A percentile compares a stretch with the other conserved stretches of the same genome.
Evolutionary conservation across 345 rosid species (phyloP).

Genomic region (Pistacia integerrima): DNA sequence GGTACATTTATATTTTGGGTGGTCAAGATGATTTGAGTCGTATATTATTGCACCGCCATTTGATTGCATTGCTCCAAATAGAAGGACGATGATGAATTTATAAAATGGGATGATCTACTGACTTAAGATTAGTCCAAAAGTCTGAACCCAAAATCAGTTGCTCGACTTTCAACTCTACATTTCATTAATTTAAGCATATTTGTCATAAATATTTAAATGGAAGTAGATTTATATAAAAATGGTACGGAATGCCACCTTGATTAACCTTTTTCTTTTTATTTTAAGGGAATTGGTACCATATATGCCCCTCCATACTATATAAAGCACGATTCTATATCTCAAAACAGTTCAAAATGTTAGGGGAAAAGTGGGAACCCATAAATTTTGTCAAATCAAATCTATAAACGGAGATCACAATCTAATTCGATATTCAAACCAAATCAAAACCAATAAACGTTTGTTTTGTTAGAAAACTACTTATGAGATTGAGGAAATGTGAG

Average conservation of each 20-base stretch:
- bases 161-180: neutral
- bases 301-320: neutral
- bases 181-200: constrained; percentile 5
- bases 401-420: too few species aligned
- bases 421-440: too few species aligned
- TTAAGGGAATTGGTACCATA: neutral
- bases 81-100: neutral
- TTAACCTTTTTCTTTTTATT: neutral
- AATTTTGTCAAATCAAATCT: too few species aligned
- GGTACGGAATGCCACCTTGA: neutral
- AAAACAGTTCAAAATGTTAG: too few species aligned
- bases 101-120: neutral
- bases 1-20: neutral
- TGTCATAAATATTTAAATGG: neutral
- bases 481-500: too few species aligned
- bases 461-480: too few species aligned
- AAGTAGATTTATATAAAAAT: neutral
- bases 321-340: neutral
- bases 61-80: constrained; percentile 5
- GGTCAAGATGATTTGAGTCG: neutral
- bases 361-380: too few species aligned
- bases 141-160: neutral
- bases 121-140: neutral
- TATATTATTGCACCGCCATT: neutral
- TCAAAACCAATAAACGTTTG: too few species aligned